Evolutionary conservation across 2,329 filamentous ascomycete genomes (phyloP), one percentile per base, ranked within the genome.

Genomic region (Cercospora zeae-maydis): DNA sequence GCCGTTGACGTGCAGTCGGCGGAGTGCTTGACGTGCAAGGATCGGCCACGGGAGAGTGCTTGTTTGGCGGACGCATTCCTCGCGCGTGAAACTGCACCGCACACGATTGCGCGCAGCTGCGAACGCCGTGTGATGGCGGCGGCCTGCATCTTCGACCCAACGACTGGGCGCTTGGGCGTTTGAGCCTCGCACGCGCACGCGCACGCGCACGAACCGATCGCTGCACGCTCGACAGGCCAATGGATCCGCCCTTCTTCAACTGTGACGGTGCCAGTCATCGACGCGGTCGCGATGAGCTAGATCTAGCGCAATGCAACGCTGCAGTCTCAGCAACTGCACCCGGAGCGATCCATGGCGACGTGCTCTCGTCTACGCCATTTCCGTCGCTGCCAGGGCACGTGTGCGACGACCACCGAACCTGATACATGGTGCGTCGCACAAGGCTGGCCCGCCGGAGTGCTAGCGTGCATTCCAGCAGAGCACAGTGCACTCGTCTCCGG

Each of bases 81-180:
- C 34, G 24, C 62, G 63, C 24, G 24, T 6, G 3, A 3, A 6
- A 27, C 3, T 27, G 24, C 24, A 27, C 24, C 39, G 13, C 47
- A 7, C 14, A 62, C 63, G 64, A 61, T 62, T 61, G 67, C 61
- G 64, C 56, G 70, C 69, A 72, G 70, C 70, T 72, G 71, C 71
- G 70, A 73, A 73, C 71, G 71, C 66, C 68, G 70, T 71, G 71
- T 73, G 71, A 73, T 66, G 67, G 59, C 72, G 72, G 71, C 61
- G 67, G 65, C 61, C 67, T 72, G 72, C 72, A 71, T 70, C 59
- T 66, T 68, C 63, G 67, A 69, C 64, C 67, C 65, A 67, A 54
- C 61, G 64, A 61, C 61, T 63, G 62, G 67, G 67, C 63, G 63
- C 65, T 68, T 39, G 65, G 67, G 65, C 63, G 68, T 69, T 69